A percentile compares a stretch with the other conserved stretches of the same genome.
Evolutionary conservation across 352 stramenopile genomes (phyloP).

Genomic region (Aphanomyces cochlioides): DNA sequence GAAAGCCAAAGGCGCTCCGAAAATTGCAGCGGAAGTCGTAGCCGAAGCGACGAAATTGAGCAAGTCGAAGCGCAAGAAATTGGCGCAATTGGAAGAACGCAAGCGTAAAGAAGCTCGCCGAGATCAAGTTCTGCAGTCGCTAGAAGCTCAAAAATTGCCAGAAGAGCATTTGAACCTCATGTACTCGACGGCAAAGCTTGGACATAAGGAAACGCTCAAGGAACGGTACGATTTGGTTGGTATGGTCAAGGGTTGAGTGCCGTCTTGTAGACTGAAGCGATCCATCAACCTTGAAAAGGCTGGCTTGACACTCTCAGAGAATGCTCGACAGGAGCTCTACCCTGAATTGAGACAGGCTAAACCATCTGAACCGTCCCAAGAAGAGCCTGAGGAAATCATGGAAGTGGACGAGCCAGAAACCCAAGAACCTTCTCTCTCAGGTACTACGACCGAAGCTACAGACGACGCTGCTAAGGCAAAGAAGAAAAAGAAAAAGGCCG

Average conservation of each 20-base stretch:
- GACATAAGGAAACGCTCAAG: slow-evolving; percentile 76
- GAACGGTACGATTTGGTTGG: slow-evolving; percentile 37
- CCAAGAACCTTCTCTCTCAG: neutral
- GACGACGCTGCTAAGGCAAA: slow-evolving; percentile 16
- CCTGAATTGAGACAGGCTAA: slow-evolving; percentile 33
- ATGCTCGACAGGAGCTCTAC: slow-evolving; percentile 55
- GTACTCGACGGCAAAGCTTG: slow-evolving; percentile 69
- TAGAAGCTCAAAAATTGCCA: slow-evolving; percentile 55
- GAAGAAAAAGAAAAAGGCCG: slow-evolving; percentile 30
- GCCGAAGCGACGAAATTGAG: slow-evolving; percentile 63
- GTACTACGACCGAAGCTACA: neutral
- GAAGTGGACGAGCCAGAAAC: slow-evolving; percentile 23
- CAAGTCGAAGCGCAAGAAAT: slow-evolving; percentile 79
- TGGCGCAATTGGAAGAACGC: slow-evolving; percentile 63
- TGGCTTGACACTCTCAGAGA: slow-evolving; percentile 51
- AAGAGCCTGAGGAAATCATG: slow-evolving; percentile 28
- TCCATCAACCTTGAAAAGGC: slow-evolving; percentile 75
- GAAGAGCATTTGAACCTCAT: slow-evolving; percentile 65
- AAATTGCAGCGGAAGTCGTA: slow-evolving; percentile 52
- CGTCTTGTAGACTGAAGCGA: slow-evolving; percentile 44
- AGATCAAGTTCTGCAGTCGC: slow-evolving; percentile 75
- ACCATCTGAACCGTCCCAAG: slow-evolving; percentile 28
- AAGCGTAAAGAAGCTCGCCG: slow-evolving; percentile 76
- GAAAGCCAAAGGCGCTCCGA: slow-evolving; percentile 45
- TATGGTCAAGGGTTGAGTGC: neutral